Conservation (phyloP, 2,329 filamentous ascomycete species). For the Diplodia mutila region DNA sequence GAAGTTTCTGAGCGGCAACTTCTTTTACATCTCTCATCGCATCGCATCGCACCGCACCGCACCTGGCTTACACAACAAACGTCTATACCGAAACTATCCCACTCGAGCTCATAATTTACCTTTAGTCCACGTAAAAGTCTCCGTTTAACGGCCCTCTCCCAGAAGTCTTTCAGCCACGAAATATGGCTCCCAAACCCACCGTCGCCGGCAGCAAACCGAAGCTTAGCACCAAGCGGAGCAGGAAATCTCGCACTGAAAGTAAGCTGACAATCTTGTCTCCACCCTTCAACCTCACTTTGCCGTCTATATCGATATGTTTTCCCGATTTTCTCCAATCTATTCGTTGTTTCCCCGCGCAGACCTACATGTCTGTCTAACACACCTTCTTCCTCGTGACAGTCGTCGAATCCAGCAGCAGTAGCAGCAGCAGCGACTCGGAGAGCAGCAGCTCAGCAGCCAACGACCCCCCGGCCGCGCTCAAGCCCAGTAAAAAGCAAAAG, state of each 20-base stretch:
- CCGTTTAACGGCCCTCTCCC: background rate
- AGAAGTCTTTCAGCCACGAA: background rate
- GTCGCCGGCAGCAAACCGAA: background rate
- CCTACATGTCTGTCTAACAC: background rate
- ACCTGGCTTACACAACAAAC: background rate
- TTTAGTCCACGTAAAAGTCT: too few species aligned
- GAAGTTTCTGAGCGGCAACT: slow-evolving; percentile 22
- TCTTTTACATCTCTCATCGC: background rate
- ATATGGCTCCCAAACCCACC: slow-evolving; percentile 4
- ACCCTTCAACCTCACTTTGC: background rate
- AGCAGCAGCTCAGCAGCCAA: background rate
- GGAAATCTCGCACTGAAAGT: slow-evolving; percentile 22
- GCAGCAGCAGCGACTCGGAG: slow-evolving; percentile 6
- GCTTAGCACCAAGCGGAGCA: slow-evolving; percentile 1
- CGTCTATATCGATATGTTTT: background rate
- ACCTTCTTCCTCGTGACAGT: background rate
- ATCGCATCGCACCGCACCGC: too few species aligned
- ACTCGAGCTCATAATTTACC: background rate
- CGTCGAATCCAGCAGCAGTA: slow-evolving; percentile 14
- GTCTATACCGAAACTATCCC: background rate
- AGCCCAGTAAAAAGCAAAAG: slow-evolving; percentile 17
- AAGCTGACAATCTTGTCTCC: background rate
- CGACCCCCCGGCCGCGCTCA: background rate
- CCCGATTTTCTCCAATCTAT: background rate
- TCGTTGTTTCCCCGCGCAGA: background rate